A percentile compares a stretch with the other conserved stretches of the same genome.
phyloP scores from a whole-genome alignment of 208 protist species.

The Leptomonas pyrrhocoris region DNA sequence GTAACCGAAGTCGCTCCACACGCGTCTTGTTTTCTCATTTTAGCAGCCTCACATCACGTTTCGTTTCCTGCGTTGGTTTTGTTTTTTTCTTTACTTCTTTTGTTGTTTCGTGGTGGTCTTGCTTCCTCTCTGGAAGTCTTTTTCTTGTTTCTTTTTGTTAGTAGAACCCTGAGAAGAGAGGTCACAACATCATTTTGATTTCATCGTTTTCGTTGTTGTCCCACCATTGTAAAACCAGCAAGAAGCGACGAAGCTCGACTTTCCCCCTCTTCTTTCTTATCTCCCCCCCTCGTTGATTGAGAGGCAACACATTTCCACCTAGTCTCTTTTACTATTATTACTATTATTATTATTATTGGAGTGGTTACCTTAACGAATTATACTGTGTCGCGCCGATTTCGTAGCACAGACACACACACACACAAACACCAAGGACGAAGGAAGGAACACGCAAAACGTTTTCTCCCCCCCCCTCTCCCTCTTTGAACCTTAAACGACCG shows the following conservation, averaged over 20 bases:
- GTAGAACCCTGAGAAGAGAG: no score
- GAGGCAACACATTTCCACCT: background rate
- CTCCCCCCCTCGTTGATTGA: background rate
- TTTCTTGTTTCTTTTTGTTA: no score
- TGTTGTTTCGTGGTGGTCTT: no score
- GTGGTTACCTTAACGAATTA: background rate
- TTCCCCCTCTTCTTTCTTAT: conserved; percentile 5
- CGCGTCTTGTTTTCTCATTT: no score
- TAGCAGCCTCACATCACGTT: no score
- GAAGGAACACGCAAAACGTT: background rate
- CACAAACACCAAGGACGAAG: background rate
- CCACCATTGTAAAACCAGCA: background rate
- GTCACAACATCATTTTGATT: no score
- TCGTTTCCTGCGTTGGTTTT: no score
- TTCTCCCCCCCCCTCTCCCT: conserved; percentile 1
- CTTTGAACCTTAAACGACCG: conserved; percentile 20
- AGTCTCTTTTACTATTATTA: background rate
- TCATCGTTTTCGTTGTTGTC: no score
- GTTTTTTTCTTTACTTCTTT: no score
- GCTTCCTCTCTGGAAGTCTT: no score
- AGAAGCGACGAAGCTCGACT: background rate
- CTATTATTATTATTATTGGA: background rate
- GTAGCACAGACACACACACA: conserved; percentile 6
- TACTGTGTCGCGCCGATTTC: background rate
- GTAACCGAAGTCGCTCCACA: no score